These are phyloP conservation scores for Pseudogymnoascus sp. DNA, from an alignment of 2,329 filamentous ascomycete genomes.

Conservation along the genomic window DNA sequence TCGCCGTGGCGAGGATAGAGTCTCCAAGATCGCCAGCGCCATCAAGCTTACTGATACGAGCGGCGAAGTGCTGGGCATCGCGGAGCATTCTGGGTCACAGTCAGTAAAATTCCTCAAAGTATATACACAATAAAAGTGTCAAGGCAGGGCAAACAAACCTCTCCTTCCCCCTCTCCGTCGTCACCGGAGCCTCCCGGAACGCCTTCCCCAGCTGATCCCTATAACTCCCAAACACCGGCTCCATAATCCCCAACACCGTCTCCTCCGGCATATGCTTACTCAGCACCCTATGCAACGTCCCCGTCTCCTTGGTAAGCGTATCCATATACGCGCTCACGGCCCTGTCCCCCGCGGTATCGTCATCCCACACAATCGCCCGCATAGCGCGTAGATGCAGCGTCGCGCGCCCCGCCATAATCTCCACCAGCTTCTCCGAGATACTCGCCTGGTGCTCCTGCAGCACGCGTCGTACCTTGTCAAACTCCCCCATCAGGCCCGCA, in stretches of 20 bases:
- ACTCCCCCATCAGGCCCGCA: constrained; percentile 44
- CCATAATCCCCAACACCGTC: constrained; percentile 61
- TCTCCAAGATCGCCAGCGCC: constrained; percentile 60
- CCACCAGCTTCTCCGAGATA: constrained; percentile 67
- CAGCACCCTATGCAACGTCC: constrained; percentile 61
- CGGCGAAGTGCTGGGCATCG: constrained; percentile 57
- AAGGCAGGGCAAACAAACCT: constrained; percentile 39
- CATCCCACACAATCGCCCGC: constrained; percentile 59
- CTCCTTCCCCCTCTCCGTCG: constrained; percentile 52
- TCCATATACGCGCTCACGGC: constrained; percentile 59
- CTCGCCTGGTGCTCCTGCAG: constrained; percentile 61
- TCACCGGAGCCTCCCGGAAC: constrained; percentile 51
- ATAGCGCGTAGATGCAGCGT: constrained; percentile 55
- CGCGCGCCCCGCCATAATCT: constrained; percentile 62
- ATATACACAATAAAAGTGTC: background rate
- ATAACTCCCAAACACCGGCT: constrained; percentile 60
- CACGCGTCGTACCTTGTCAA: constrained; percentile 24
- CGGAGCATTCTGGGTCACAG: constrained; percentile 48
- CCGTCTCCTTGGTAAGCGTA: constrained; percentile 62
- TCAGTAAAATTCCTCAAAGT: constrained; percentile 8
- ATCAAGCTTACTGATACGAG: constrained; percentile 55
- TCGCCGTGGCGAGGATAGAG: background rate
- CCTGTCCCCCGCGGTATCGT: constrained; percentile 25
- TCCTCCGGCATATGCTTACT: constrained; percentile 59
- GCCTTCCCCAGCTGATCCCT: constrained; percentile 58